Evolutionary conservation across 73 alveolate species (phyloP).

Genomic region (Paramecium sexaurelia): DNA sequence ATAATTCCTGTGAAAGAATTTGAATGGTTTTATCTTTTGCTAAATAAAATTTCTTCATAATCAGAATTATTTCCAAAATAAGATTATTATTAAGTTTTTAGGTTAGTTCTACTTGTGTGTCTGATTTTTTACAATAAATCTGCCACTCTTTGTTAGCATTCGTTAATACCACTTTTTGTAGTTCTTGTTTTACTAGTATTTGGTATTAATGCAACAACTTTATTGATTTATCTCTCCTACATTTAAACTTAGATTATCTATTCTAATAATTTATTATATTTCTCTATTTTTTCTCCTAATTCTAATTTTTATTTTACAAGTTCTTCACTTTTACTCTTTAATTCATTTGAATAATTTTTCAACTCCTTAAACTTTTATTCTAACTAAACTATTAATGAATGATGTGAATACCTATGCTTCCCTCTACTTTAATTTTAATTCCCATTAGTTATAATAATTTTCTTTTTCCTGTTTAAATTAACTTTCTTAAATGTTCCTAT

Average conservation of each 20-base stretch:
- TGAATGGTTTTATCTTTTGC: conserved; percentile 16
- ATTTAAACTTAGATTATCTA: not conserved
- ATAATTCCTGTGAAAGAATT: not conserved
- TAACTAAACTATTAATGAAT: not conserved
- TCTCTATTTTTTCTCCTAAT: conserved; percentile 37
- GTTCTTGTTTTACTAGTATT: not conserved
- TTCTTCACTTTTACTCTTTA: not conserved
- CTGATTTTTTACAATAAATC: not conserved
- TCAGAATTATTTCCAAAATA: conserved; percentile 30
- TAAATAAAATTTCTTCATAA: conserved; percentile 42
- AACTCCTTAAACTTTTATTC: not conserved
- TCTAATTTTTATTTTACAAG: conserved; percentile 27
- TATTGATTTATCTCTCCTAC: not conserved
- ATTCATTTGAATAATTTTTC: not conserved
- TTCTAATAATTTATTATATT: conserved; percentile 28
- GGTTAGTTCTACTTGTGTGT: not conserved
- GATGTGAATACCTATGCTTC: not conserved
- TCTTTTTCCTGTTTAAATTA: not conserved
- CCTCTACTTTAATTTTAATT: not conserved
- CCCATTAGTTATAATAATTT: conserved; percentile 16
- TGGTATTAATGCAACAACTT: not conserved
- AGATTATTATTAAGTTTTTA: conserved; percentile 34
- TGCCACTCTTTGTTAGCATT: conserved; percentile 34
- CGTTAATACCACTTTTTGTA: not conserved
- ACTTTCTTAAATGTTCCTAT: not conserved